A percentile compares a stretch with the other conserved stretches of the same genome.
These are phyloP conservation scores for Sphaerulina vaccinii DNA, from an alignment of 2,329 filamentous ascomycete genomes.

Conservation along the genomic window DNA sequence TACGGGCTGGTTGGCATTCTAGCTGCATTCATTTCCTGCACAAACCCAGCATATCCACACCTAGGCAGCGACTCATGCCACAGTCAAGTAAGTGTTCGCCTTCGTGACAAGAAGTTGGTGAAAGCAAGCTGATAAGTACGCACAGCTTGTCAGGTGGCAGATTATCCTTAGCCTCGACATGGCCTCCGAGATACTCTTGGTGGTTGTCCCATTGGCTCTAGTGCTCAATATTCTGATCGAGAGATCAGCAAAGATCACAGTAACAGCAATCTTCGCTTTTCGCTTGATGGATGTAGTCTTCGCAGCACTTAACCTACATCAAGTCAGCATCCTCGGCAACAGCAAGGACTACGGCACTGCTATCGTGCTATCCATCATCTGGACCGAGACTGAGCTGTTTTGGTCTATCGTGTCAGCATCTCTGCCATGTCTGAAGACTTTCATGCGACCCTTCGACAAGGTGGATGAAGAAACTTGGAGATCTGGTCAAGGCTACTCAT, in stretches of 20 bases:
- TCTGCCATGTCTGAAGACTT: conserved; percentile 22
- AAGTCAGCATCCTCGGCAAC: conserved; percentile 9
- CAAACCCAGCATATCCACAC: conserved; percentile 6
- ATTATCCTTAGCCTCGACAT: conserved; percentile 21
- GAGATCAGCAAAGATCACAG: conserved; percentile 21
- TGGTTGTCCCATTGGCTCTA: conserved; percentile 21
- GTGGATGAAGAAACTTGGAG: conserved; percentile 23
- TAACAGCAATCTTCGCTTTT: conserved; percentile 22
- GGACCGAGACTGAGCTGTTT: conserved; percentile 20
- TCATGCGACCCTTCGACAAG: conserved; percentile 24
- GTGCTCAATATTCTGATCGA: conserved; percentile 24
- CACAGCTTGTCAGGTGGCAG: conserved; percentile 21
- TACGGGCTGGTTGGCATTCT: conserved; percentile 19
- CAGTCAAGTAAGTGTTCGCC: conserved; percentile 11
- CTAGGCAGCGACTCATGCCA: conserved; percentile 7
- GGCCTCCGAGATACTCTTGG: conserved; percentile 19
- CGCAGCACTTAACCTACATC: conserved; percentile 19
- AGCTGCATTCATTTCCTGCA: conserved; percentile 11
- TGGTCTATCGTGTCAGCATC: conserved; percentile 26
- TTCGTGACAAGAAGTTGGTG: neutral
- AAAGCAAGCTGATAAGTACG: neutral
- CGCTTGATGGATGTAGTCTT: conserved; percentile 22
- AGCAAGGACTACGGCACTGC: conserved; percentile 9
- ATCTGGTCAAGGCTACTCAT: conserved; percentile 18
- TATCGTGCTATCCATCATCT: conserved; percentile 18